A percentile compares a stretch with the other conserved stretches of the same genome.
Conservation (phyloP, 805 yeast species). For the Metschnikowia proteae region DNA sequence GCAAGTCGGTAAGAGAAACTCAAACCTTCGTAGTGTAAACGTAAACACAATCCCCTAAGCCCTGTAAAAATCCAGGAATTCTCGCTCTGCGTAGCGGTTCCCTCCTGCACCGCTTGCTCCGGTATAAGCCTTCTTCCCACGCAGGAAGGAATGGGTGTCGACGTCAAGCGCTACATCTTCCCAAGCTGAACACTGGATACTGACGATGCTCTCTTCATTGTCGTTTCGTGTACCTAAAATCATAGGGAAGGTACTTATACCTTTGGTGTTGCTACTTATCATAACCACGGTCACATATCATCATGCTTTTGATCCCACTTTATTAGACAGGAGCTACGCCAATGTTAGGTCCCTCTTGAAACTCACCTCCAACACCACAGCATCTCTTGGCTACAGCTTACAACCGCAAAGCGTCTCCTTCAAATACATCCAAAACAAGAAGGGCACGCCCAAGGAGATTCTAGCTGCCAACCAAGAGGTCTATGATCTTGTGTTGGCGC, state of each 20-base stretch:
- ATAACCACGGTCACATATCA: conserved; percentile 6
- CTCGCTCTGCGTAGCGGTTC: not conserved
- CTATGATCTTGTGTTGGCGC: conserved; percentile 34
- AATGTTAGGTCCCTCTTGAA: conserved; percentile 7
- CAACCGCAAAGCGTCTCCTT: conserved; percentile 32
- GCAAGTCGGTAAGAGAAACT: too few species aligned
- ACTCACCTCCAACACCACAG: conserved; percentile 1
- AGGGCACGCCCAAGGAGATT: conserved; percentile 30
- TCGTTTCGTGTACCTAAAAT: conserved; percentile 10
- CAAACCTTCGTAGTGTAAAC: too few species aligned
- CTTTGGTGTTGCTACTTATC: conserved; percentile 3
- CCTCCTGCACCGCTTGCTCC: not conserved
- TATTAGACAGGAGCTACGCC: conserved; percentile 7
- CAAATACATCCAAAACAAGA: conserved; percentile 28
- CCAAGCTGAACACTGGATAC: not conserved
- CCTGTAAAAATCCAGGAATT: too few species aligned
- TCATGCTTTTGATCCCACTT: conserved; percentile 8
- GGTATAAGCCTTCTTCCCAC: conserved; percentile 1
- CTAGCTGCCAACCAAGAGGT: conserved; percentile 35
- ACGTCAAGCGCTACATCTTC: not conserved
- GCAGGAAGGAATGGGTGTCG: not conserved
- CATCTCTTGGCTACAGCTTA: conserved; percentile 8
- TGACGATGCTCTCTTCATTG: conserved; percentile 10
- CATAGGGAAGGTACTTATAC: conserved; percentile 7
- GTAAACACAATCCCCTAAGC: too few species aligned